Evolutionary conservation across 2,329 filamentous ascomycete genomes (phyloP), one percentile per base, ranked within the genome.

Genomic region (Trichoderma simmonsii): DNA sequence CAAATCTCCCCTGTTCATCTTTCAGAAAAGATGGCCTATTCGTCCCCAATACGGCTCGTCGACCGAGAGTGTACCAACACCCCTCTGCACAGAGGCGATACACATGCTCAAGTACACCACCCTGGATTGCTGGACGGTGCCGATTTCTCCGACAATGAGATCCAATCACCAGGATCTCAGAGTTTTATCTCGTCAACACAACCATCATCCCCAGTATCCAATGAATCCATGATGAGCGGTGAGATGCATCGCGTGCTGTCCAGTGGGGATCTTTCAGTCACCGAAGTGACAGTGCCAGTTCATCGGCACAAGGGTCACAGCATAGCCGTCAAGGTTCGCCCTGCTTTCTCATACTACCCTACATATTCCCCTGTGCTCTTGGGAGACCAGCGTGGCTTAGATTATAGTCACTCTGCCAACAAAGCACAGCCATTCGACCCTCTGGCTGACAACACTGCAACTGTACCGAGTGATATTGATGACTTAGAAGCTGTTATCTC

Each of bases 321-420:
- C 54, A 74, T 72, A 32, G 70, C 73, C 11, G 75, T 75, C 18
- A 80, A 81, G 39, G 73, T 77, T 34, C 76, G 75, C 4, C 78
- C 79, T 15, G 75, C 75, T 3, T 77, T 75, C 48, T 73, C 75
- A 6, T 54, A 74, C 18, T 60, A 75, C 36, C 67, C 72, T 1
- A 63, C 72, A 6, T 66, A 75, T 34, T 64, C 74, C 24, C 69
- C 66, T 36, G 26, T 21, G 18, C 30, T 62, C 11, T 11, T 60
- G 11, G 62, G 60, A 43, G 63, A 59, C 4, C 39, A 65, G 21
- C 56, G 65, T 43, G 71, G 56, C n/a, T 54, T 73, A 14, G 30
- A 72, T 28, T 61, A 68, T 63, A 43, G 39, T 5, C 68, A 51
- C 15, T 61, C 67, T 36, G 60, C 51, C 36, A 74, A 43, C 67